A percentile compares a stretch with the other conserved stretches of the same genome.
Conservation (phyloP, 768 basidiomycete species). For the Rhodotorula paludigena region DNA sequence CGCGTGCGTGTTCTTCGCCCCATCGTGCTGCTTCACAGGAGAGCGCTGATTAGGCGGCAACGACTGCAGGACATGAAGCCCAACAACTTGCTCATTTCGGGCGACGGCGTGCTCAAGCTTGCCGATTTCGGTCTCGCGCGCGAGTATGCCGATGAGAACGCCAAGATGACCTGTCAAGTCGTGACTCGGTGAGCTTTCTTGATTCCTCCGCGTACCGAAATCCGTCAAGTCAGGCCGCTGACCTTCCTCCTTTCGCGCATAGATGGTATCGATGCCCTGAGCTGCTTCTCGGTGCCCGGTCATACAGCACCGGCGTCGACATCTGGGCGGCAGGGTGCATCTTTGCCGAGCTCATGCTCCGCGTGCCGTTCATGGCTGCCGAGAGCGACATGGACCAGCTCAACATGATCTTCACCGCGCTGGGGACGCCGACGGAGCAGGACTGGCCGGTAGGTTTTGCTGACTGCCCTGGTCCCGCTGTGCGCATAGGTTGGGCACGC, state of each 20-base stretch:
- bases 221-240: not conserved
- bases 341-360: conserved; percentile 92
- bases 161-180: conserved; percentile 97
- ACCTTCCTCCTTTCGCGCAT: not conserved
- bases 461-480: not conserved
- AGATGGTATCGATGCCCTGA: conserved; percentile 99
- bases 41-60: too few species aligned
- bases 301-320: conserved; percentile 87
- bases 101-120: conserved; percentile 86
- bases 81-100: conserved; percentile 91
- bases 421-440: conserved; percentile 92
- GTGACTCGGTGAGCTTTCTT: conserved; percentile 73
- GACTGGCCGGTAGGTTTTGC: conserved; percentile 79
- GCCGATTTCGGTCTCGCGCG: conserved; percentile 98
- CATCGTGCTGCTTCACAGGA: not conserved
- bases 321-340: conserved; percentile 98
- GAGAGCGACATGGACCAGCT: conserved; percentile 96
- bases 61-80: conserved; percentile 97
- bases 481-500: not conserved
- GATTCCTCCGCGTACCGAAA: conserved; percentile 1
- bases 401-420: conserved; percentile 84
- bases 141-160: conserved; percentile 89
- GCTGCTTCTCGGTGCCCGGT: conserved; percentile 80
- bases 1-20: conserved; percentile 59
- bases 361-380: conserved; percentile 90